Evolutionary conservation across 177 flowering plant genomes (phyloP).

Genomic region (Vitis hybrid): DNA sequence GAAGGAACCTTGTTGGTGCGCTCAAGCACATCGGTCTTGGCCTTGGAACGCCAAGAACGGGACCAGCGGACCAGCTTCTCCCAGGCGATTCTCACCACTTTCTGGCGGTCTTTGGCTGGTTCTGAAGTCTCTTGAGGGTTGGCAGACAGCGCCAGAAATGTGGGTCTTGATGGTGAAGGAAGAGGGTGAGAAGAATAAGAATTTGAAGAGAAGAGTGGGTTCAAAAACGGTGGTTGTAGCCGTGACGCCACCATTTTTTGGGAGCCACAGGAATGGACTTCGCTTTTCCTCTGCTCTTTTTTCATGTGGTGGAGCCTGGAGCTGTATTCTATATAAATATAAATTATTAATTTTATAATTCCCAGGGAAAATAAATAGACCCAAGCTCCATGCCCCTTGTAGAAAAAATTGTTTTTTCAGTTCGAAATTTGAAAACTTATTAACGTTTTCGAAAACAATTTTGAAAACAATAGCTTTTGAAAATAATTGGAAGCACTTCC

Average conservation of each 20-base stretch:
- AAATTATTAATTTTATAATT: too few relatives aligned
- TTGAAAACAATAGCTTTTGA: too few relatives aligned
- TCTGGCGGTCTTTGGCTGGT: constrained; percentile 49
- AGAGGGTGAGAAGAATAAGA: neutral
- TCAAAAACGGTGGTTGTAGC: neutral
- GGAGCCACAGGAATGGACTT: neutral
- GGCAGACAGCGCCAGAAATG: neutral
- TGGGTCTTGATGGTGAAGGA: neutral
- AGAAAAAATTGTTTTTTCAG: too few relatives aligned
- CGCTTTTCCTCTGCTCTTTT: neutral
- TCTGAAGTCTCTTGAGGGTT: constrained; percentile 8
- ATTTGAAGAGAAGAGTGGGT: neutral
- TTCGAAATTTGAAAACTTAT: too few relatives aligned
- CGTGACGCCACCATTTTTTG: neutral
- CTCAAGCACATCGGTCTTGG: constrained; percentile 76
- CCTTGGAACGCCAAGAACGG: constrained; percentile 80
- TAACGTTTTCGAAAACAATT: too few relatives aligned
- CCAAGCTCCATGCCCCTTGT: too few relatives aligned
- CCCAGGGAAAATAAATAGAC: too few relatives aligned
- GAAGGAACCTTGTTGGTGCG: constrained; percentile 73
- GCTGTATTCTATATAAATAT: too few relatives aligned
- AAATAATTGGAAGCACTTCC: too few relatives aligned
- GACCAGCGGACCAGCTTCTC: constrained; percentile 98
- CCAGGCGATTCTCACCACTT: constrained; percentile 83
- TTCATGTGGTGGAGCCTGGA: too few relatives aligned